Evolutionary conservation across 805 yeast species (phyloP), one percentile per base, ranked within the genome.

Genomic region (Wickerhamomyces ciferrii): DNA sequence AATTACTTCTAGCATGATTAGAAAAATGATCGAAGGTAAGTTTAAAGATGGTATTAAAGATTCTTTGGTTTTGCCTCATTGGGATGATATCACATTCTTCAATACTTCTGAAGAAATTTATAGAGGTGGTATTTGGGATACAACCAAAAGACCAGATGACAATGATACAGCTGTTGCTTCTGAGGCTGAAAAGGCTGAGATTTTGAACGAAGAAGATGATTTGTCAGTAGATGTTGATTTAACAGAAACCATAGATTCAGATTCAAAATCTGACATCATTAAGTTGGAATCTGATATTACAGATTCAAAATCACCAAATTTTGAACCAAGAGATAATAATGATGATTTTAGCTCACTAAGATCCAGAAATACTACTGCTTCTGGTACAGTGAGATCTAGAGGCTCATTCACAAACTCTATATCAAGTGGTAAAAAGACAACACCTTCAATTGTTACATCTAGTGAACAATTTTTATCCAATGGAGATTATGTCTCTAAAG

Each of bases 121-220:
- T 62, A 76, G 97, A 52, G 99, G 97, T 43, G 99, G 99, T 17
- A 80, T 92, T 21, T 92, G 98, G 98, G 90, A 84, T 52, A 70
- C 71, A 20, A 46, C 48, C 39, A 46, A 53, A 42, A 54, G 62
- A 52, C 55, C 57, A 15, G 36, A 45, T n/a, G 43, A 47, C 15
- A 42, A 50, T 5, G 44, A 37, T 24, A 41, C 48, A 11, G 31
- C 19, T 18, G 15, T 36, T 24, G 29, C 18, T 13, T 47, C 49
- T 32, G 48, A 48, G n/a, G 31, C 37, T 6, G 55, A 49, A 7
- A 35, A 29, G n/a, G 43, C 47, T 23, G 34, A 48, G 3, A 42
- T 36, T 21, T 20, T 35, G 39, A 27, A 36, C 5, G 43, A 46
- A 5, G 21, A 34, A 24, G 59, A 29, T 7, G 36, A 51, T 27